phyloP scores from a whole-genome alignment of 768 basidiomycete genomes.

The Hydnum rufescens region DNA sequence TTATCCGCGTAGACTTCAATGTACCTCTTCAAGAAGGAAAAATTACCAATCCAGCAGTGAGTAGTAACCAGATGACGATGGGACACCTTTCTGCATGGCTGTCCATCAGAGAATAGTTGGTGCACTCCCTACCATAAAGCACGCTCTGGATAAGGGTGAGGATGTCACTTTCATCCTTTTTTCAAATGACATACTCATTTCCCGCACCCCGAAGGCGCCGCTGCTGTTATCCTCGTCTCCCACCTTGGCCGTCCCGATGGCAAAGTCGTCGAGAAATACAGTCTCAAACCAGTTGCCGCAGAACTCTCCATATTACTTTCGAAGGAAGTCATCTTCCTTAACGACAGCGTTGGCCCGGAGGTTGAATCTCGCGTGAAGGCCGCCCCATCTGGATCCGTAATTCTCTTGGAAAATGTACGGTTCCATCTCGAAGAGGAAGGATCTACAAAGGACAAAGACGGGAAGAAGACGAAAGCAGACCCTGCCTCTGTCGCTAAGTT shows the following conservation, averaged over 20 bases:
- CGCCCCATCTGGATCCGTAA: constrained; percentile 45
- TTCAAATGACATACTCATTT: constrained; percentile 5
- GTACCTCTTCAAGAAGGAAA: constrained; percentile 69
- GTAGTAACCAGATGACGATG: constrained; percentile 17
- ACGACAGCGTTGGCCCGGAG: constrained; percentile 71
- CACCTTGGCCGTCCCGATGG: constrained; percentile 96
- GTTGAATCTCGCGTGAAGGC: constrained; percentile 58
- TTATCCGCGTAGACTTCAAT: constrained; percentile 93
- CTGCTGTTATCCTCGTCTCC: constrained; percentile 82
- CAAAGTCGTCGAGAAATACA: constrained; percentile 72
- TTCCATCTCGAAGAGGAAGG: constrained; percentile 99
- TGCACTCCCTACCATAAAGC: constrained; percentile 85
- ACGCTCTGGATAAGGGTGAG: constrained; percentile 70
- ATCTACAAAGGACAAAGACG: constrained; percentile 79
- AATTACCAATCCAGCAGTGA: constrained; percentile 90
- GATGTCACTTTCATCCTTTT: constrained; percentile 2
- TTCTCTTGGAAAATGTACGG: constrained; percentile 92
- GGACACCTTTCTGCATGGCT: constrained; percentile 3
- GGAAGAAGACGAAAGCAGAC: constrained; percentile 88
- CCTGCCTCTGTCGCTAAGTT: constrained; percentile 61
- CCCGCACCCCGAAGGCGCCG: constrained; percentile 34
- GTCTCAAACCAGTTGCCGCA: constrained; percentile 65
- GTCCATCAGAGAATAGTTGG: constrained; percentile 75
- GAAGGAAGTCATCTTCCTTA: constrained; percentile 58
- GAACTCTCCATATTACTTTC: constrained; percentile 60